Percentiles rank a stretch among this genome's conserved stretches.
These are phyloP conservation scores for Sherardia arvensis DNA, from an alignment of 257 asterid genomes.

Conservation along the genomic window DNA sequence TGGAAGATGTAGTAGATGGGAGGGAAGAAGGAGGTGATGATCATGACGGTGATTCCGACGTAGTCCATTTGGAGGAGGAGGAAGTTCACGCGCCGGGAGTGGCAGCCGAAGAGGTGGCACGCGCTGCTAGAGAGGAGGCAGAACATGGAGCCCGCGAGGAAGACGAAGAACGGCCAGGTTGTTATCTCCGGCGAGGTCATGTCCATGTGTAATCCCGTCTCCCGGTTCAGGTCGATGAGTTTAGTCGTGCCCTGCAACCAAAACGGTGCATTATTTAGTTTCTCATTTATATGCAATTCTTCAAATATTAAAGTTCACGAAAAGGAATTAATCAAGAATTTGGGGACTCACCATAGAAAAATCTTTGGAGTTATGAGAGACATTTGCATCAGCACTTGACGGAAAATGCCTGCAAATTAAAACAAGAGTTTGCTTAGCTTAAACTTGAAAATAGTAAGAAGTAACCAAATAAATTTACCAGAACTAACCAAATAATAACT, in stretches of 20 bases:
- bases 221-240: constrained; percentile 47
- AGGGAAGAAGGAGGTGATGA: constrained; percentile 92
- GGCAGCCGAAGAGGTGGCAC: constrained; percentile 91
- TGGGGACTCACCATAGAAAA: constrained; percentile 35
- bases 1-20: constrained; percentile 90
- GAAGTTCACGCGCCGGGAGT: constrained; percentile 45
- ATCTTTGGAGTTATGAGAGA: constrained; percentile 43
- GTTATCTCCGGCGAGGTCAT: constrained; percentile 27
- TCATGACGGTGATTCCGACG: constrained; percentile 85
- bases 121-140: constrained; percentile 82
- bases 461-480: too few species aligned
- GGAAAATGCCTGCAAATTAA: constrained; percentile 63
- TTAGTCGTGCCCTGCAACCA: constrained; percentile 44
- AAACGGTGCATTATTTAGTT: background rate
- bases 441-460: too few species aligned
- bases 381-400: constrained; percentile 41
- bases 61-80: constrained; percentile 70
- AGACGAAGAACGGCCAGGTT: constrained; percentile 84
- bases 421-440: too few species aligned
- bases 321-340: background rate
- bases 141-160: constrained; percentile 72
- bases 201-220: constrained; percentile 24
- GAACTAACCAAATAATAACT: too few species aligned
- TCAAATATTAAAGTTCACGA: too few species aligned
- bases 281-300: too few species aligned